These are phyloP conservation scores for Arabidopsis suecica DNA, from an alignment of 345 rosid species.

Conservation along the genomic window DNA sequence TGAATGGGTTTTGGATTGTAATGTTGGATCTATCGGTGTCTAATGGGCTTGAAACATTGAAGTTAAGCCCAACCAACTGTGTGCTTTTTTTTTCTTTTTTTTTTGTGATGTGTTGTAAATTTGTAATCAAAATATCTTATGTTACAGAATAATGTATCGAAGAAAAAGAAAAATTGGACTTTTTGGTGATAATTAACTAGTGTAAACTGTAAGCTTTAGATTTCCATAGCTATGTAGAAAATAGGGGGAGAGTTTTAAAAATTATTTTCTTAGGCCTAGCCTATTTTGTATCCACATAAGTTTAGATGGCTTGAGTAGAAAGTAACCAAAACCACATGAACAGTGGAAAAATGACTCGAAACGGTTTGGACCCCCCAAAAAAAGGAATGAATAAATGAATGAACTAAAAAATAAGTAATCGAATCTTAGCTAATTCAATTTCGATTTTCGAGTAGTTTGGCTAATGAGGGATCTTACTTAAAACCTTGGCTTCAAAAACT, in stretches of 20 bases:
- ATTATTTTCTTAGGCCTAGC: background rate
- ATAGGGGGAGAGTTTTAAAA: background rate
- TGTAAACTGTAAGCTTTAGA: background rate
- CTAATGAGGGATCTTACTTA: slow-evolving; percentile 58
- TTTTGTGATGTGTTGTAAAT: too few relatives aligned
- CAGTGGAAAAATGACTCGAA: background rate
- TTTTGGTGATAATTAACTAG: too few relatives aligned
- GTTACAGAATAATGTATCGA: too few relatives aligned
- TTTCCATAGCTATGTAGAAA: background rate
- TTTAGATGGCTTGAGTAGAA: slow-evolving; percentile 11
- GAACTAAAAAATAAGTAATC: background rate
- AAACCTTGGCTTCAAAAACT: slow-evolving; percentile 65
- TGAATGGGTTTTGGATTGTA: slow-evolving; percentile 49
- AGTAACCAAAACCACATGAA: slow-evolving; percentile 36
- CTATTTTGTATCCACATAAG: background rate
- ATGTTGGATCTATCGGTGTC: slow-evolving; percentile 23
- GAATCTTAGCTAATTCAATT: slow-evolving; percentile 12
- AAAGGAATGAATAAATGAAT: too few relatives aligned
- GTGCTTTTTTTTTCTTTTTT: slow-evolving; percentile 30
- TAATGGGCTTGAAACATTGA: too few relatives aligned
- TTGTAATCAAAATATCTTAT: slow-evolving; percentile 11
- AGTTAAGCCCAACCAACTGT: too few relatives aligned
- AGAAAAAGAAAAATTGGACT: too few relatives aligned
- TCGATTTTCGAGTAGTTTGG: background rate
- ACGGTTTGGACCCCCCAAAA: background rate